Evolutionary conservation across 2,329 filamentous ascomycete species (phyloP).

Genomic region (Coniochaeta sp.): DNA sequence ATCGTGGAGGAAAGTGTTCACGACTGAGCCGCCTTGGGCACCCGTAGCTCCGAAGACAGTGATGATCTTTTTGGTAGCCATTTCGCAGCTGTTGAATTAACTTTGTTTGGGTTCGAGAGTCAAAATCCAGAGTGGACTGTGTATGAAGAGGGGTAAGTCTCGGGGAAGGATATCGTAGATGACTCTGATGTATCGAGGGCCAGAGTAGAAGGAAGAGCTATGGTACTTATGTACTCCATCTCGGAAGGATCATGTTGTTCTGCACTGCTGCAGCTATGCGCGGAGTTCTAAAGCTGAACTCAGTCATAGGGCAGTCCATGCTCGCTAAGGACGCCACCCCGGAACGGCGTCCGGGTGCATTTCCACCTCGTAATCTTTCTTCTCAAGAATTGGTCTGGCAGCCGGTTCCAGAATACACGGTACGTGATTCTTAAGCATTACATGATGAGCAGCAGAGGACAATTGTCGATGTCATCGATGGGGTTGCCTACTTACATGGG

Average conservation of each 20-base stretch:
- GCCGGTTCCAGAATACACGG: not conserved
- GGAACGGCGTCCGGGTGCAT: not conserved
- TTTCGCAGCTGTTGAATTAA: not conserved
- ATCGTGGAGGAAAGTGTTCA: constrained; percentile 28
- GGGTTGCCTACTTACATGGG: not conserved
- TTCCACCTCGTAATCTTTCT: not conserved
- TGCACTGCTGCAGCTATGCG: not conserved
- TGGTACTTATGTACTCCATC: not conserved
- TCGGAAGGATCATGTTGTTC: not conserved
- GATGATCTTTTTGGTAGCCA: constrained; percentile 23
- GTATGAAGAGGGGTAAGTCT: not conserved
- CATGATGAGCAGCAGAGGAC: not conserved
- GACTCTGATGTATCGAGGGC: not conserved
- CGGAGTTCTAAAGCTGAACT: not conserved
- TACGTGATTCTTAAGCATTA: not conserved
- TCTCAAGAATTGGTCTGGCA: not conserved
- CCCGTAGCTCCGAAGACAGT: constrained; percentile 53
- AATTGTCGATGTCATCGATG: not conserved
- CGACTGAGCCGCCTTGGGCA: constrained; percentile 51
- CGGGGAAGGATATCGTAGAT: not conserved
- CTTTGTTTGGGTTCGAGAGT: not conserved
- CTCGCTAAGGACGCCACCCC: not conserved
- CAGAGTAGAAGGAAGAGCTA: not conserved
- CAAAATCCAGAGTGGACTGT: not conserved
- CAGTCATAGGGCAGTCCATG: not conserved